A percentile compares a stretch with the other conserved stretches of the same genome.
Evolutionary conservation across 169 alveolate genomes (phyloP).

Genomic region (Plasmodium falciparum): DNA sequence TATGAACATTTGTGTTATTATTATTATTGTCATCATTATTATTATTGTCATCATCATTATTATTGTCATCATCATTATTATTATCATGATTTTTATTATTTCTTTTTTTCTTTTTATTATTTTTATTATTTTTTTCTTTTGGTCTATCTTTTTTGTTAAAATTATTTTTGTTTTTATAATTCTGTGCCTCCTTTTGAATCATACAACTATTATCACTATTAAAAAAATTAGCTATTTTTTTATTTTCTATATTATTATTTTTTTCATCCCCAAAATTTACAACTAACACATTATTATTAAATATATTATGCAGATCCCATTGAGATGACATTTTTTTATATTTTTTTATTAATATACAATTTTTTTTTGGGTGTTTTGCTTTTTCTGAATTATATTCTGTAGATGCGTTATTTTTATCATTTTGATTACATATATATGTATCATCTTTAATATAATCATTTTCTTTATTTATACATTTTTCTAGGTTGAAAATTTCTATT

Average conservation of each 20-base stretch:
- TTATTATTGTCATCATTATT: no score
- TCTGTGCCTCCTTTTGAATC: no score
- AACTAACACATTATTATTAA: not conserved
- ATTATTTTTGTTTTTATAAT: no score
- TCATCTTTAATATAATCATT: not conserved
- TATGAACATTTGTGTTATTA: no score
- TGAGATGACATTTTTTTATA: not conserved
- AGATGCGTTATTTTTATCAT: not conserved
- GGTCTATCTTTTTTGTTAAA: no score
- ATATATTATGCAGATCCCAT: not conserved
- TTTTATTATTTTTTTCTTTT: no score
- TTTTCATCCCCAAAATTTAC: constrained; percentile 21
- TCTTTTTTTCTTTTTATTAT: no score
- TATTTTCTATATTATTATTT: constrained; percentile 22
- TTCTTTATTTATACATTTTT: not conserved
- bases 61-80: no score
- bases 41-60: no score
- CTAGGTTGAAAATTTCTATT: not conserved
- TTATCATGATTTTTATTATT: no score
- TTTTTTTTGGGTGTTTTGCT: not conserved
- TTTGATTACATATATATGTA: not conserved
- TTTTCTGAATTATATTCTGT: not conserved
- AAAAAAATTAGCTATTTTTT: constrained; percentile 19
- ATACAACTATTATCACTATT: not conserved
- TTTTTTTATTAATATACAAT: not conserved